Base-by-base conservation (phyloP, 2,329 filamentous ascomycete genomes). In the Colletotrichum neosansevieriae region DNA sequence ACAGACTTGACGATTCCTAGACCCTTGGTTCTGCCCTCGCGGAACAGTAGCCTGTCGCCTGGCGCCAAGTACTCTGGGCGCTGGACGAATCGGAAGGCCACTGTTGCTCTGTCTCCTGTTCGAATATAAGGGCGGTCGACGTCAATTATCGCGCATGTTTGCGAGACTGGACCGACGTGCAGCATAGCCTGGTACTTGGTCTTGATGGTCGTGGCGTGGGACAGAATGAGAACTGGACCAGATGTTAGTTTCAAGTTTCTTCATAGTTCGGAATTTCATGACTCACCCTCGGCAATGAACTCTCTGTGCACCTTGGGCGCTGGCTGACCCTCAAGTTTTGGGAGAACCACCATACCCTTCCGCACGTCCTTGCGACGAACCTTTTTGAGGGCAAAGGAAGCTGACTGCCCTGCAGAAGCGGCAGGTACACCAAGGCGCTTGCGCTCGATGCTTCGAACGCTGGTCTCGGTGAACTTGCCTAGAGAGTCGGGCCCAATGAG, bases 181-280 rank as follows among this genome's bases (percentile, higher is more conserved):
- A 99, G 86, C 94, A 98, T 99, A 0, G 96, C 96, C 82, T 99
- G 96, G 73, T 99, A 99, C 75, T 94, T 95, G 0, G 91, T 94
- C 79, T 97, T 96, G 79, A 99, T 99, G 49, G 96, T 99, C 0
- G 96, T 99, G 0, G 95, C 94, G 75, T 99, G 96, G 4, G 93
- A 97, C 6, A 99, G 85, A 72, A 99, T 98, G 21, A 99, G 85
- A 1, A 99, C 96, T 90, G 65, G 0, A 29, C 17, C 1, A 17
- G 24, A 51, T 73, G 45, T 63, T 34, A 71, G 38, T 17, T 60
- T 17, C 44, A 15, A 34, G 50, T 24, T 38, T 44, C 6, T 44
- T 11, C 44, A 47, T 15, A 15, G 9, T 9, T 38, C 36, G 13
- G 36, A 3, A 29, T 29, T 15, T 38, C 36, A 19, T 58, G 17